Percentiles rank a stretch among this genome's conserved stretches.
Conservation (phyloP, 371 early-diverging fungal species). For the Conidiobolus incongruus region DNA sequence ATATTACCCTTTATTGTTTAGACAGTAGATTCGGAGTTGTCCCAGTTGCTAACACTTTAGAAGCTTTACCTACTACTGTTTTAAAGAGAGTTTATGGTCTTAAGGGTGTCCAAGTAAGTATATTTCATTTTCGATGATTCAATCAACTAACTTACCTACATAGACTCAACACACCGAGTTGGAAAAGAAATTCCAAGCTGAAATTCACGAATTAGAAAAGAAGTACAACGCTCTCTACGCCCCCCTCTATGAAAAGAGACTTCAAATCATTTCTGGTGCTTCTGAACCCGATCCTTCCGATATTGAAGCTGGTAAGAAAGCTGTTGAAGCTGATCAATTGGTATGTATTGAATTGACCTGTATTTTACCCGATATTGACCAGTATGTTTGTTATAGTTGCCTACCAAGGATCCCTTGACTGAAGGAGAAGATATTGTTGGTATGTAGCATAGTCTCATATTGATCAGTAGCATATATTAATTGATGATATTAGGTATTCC, state of each 20-base stretch:
- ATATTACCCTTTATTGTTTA: background rate
- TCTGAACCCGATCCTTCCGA: slow-evolving; percentile 77
- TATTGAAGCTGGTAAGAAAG: slow-evolving; percentile 29
- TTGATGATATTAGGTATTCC: slow-evolving; percentile 27
- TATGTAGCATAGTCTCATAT: background rate
- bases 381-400: background rate
- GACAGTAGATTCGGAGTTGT: background rate
- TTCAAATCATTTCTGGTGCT: slow-evolving; percentile 39
- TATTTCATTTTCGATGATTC: background rate
- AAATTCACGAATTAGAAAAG: slow-evolving; percentile 75
- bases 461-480: background rate
- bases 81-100: slow-evolving; percentile 61
- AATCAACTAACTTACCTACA: slow-evolving; percentile 24
- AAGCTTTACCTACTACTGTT: slow-evolving; percentile 44
- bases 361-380: background rate
- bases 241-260: slow-evolving; percentile 66
- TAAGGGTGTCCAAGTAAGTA: slow-evolving; percentile 12
- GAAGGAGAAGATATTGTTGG: slow-evolving; percentile 9
- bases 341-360: slow-evolving; percentile 12
- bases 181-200: slow-evolving; percentile 64
- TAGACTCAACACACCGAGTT: slow-evolving; percentile 62
- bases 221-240: slow-evolving; percentile 59
- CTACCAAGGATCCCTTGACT: slow-evolving; percentile 2
- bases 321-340: slow-evolving; percentile 17
- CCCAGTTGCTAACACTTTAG: slow-evolving; percentile 6